Base-by-base conservation (phyloP, 768 basidiomycete genomes). In the Fomitopsis pulvina region DNA sequence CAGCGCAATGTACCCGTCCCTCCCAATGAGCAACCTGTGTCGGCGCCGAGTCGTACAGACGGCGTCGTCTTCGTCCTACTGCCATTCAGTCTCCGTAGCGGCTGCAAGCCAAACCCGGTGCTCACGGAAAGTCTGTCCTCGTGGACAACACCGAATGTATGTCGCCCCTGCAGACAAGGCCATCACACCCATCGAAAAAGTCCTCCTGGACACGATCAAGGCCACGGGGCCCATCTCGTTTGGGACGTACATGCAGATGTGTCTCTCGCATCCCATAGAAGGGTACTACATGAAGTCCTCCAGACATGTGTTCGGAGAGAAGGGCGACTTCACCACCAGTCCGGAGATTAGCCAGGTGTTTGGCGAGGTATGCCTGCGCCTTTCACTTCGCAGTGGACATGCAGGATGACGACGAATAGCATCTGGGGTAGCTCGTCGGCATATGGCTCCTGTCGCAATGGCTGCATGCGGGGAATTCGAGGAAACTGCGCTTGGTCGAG, bases 311-410 rank as follows among this genome's bases (percentile, higher is more conserved):
- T 91, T 99, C 60, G 96, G 96, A 11, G 55, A 79, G 0, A 72
- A 75, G 37, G 96, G 96, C 4, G 96, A 99, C 71, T 99, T 98
- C 61, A 86, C 88, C 20, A 99, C 96, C 10, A 92, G 88, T 58
- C 96, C 95, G 1, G 96, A 99, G 66, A 97, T 99, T 47, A 89
- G 82, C 58, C 93, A 97, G 64, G 80, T 90, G 0, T 98, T 98
- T 63, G 96, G 96, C 52, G 95, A 99, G 82, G 95, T 93, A 62
- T 55, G 79, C 65, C 14, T 39, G 34, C 9, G 29, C 50, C 24
- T 39, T n/a, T 21, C 12, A 42, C 21, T 26, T 4, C 34, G 16
- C 16, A 16, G 7, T 24, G 53, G 38, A 34, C 54, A 45, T 53
- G 41, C 38, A 50, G 60, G 70, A 65, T 72, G 68, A 76, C 67